Conservation (phyloP, 495 filamentous ascomycete genomes). For the Penicillium paxilli region DNA sequence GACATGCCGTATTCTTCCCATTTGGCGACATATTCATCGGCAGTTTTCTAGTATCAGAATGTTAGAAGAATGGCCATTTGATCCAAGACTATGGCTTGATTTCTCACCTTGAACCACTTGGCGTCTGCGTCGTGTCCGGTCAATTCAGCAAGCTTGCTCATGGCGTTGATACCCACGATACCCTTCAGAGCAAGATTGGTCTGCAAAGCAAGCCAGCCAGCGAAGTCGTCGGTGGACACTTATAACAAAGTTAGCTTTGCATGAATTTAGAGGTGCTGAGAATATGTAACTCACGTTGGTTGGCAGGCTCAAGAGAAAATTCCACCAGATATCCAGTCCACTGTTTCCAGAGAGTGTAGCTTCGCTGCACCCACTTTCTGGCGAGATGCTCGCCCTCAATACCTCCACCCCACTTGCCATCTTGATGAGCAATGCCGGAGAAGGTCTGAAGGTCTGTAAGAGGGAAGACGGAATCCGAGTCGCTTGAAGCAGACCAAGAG, state of each 20-base stretch:
- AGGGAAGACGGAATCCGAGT: constrained; percentile 37
- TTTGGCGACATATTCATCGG: constrained; percentile 73
- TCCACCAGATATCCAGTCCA: constrained; percentile 92
- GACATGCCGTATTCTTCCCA: constrained; percentile 84
- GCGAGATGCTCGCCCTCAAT: constrained; percentile 49
- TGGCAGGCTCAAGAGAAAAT: constrained; percentile 80
- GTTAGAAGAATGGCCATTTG: background rate
- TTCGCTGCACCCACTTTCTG: constrained; percentile 58
- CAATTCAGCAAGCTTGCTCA: constrained; percentile 78
- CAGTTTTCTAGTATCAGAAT: constrained; percentile 51
- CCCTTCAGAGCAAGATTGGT: constrained; percentile 94
- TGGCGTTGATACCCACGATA: constrained; percentile 91
- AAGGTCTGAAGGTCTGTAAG: constrained; percentile 41
- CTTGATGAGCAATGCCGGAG: constrained; percentile 47
- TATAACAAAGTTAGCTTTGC: background rate
- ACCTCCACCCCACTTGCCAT: constrained; percentile 54
- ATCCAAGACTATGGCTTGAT: background rate
- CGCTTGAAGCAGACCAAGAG: constrained; percentile 12
- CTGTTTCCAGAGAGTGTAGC: constrained; percentile 83
- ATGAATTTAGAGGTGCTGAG: background rate
- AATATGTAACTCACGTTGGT: constrained; percentile 60
- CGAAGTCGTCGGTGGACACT: constrained; percentile 92
- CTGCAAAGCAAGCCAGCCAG: constrained; percentile 88
- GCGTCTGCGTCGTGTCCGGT: constrained; percentile 67
- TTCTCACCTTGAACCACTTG: constrained; percentile 59